phyloP scores from a whole-genome alignment of 768 basidiomycete species.

The Psilocybe subaeruginosa region DNA sequence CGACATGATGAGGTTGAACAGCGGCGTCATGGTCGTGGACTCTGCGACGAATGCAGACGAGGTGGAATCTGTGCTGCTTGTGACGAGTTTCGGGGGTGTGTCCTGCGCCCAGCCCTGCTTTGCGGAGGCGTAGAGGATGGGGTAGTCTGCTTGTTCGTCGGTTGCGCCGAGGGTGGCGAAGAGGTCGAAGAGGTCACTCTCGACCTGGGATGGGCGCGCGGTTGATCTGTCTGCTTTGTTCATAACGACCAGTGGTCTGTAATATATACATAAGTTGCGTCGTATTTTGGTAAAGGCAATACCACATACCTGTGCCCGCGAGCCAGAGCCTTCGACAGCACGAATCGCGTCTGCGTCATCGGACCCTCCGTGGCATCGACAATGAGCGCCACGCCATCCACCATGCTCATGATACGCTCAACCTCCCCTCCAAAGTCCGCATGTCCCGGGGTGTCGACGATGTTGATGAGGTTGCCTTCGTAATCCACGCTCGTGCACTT shows the following conservation, averaged over 20 bases:
- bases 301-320: constrained; percentile 43
- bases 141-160: constrained; percentile 55
- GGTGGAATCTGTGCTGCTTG: constrained; percentile 19
- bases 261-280: neutral
- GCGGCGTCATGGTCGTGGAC: constrained; percentile 40
- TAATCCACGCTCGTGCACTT: constrained; percentile 59
- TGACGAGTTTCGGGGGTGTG: constrained; percentile 18
- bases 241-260: constrained; percentile 50
- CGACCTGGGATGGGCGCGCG: constrained; percentile 46
- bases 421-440: constrained; percentile 69
- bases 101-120: constrained; percentile 53
- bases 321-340: constrained; percentile 48
- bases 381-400: constrained; percentile 62
- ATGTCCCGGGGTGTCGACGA: constrained; percentile 66
- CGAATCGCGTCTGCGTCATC: constrained; percentile 62
- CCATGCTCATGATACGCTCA: constrained; percentile 62
- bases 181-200: constrained; percentile 52
- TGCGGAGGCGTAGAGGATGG: constrained; percentile 51
- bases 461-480: constrained; percentile 53
- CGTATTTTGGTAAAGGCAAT: neutral
- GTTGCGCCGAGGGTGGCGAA: constrained; percentile 54
- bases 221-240: constrained; percentile 52
- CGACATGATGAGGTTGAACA: constrained; percentile 49
- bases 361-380: constrained; percentile 65
- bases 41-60: constrained; percentile 10